Evolutionary conservation across 306 rosid species (phyloP).

Genomic region (Mimosa pudica): DNA sequence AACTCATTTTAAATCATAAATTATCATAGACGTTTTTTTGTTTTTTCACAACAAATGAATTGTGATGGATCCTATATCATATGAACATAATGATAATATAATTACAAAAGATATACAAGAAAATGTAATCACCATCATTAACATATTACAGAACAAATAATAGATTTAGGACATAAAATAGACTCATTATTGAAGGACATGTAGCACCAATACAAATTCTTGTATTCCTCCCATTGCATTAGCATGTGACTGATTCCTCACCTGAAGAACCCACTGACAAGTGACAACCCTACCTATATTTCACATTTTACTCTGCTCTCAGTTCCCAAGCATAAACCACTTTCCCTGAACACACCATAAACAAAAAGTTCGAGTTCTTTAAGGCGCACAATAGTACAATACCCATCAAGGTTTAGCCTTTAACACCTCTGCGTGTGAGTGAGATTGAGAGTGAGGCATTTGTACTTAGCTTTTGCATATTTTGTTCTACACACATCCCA

Average conservation of each 20-base stretch:
- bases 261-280: background rate
- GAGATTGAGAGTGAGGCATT: background rate
- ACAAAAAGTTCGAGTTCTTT: background rate
- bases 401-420: background rate
- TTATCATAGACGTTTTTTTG: too few species aligned
- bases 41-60: too few species aligned
- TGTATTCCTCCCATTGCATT: background rate
- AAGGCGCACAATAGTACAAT: background rate
- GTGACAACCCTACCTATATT: background rate
- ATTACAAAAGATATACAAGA: too few species aligned
- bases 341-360: background rate
- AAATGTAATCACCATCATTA: too few species aligned
- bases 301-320: background rate
- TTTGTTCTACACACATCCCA: background rate
- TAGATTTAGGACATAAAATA: too few species aligned
- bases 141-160: too few species aligned
- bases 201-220: too few species aligned
- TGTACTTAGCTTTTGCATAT: background rate
- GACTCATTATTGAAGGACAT: too few species aligned
- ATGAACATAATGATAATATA: too few species aligned
- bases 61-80: too few species aligned
- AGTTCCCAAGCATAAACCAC: background rate
- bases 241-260: background rate
- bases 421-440: background rate
- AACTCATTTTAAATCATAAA: too few species aligned